Evolutionary conservation across 805 yeast species (phyloP).

Genomic region (Middelhovenomyces tepae): DNA sequence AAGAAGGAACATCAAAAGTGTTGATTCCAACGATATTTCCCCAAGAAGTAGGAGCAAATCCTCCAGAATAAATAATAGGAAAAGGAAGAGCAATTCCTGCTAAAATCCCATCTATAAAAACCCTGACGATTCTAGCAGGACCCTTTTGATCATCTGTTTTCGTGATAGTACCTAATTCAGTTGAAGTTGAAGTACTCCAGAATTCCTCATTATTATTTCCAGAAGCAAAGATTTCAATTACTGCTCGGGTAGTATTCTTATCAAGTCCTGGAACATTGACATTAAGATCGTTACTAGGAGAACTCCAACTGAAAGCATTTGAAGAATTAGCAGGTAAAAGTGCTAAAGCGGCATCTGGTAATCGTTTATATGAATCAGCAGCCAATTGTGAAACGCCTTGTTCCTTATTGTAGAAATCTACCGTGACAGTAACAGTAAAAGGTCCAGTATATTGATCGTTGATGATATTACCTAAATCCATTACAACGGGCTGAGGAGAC

Average conservation of each 20-base stretch:
- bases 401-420: conserved; percentile 44
- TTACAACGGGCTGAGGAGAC: conserved; percentile 31
- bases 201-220: conserved; percentile 80
- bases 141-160: conserved; percentile 27
- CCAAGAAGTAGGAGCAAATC: conserved; percentile 75
- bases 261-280: conserved; percentile 45
- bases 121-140: conserved; percentile 59
- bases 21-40: conserved; percentile 64
- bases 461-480: conserved; percentile 55
- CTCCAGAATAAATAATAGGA: conserved; percentile 75
- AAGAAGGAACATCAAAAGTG: conserved; percentile 66
- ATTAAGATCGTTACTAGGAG: conserved; percentile 34
- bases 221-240: conserved; percentile 51
- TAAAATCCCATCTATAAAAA: conserved; percentile 49
- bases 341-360: too few species aligned
- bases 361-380: too few species aligned
- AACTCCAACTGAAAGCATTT: conserved; percentile 21
- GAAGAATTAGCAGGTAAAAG: too few species aligned
- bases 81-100: conserved; percentile 58
- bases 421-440: conserved; percentile 45
- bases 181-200: conserved; percentile 60
- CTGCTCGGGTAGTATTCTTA: conserved; percentile 50
- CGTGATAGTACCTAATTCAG: conserved; percentile 32
- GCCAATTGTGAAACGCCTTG: too few species aligned
- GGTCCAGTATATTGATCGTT: conserved; percentile 49